phyloP scores from a whole-genome alignment of 2,329 filamentous ascomycete species.

The Clonostachys rosea region DNA sequence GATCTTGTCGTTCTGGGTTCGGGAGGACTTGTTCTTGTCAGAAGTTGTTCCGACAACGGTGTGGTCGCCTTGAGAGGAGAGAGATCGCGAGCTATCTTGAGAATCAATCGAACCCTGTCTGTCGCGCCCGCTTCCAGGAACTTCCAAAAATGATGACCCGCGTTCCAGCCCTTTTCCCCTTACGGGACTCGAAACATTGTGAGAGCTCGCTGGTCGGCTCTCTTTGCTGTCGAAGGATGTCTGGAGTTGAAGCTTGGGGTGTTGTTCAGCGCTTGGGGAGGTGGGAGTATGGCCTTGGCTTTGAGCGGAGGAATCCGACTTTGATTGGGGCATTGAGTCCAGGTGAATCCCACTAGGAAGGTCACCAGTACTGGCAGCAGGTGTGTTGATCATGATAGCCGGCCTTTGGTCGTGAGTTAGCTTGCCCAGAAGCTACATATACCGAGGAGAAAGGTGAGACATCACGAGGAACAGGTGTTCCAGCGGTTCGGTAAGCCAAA shows the following conservation, averaged over 20 bases:
- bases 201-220: conserved; percentile 65
- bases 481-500: too few relatives aligned
- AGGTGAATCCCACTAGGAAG: not conserved
- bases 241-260: conserved; percentile 43
- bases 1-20: conserved; percentile 46
- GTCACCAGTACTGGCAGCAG: conserved; percentile 12
- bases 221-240: conserved; percentile 62
- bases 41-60: conserved; percentile 45
- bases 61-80: conserved; percentile 59
- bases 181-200: conserved; percentile 63
- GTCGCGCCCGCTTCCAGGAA: conserved; percentile 53
- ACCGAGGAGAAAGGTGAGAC: too few relatives aligned
- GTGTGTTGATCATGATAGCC: conserved; percentile 51
- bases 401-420: conserved; percentile 25
- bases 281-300: too few relatives aligned
- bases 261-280: conserved; percentile 2
- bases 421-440: not conserved
- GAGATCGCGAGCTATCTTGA: conserved; percentile 53
- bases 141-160: conserved; percentile 54
- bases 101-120: conserved; percentile 69
- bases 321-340: too few relatives aligned
- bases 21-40: conserved; percentile 28
- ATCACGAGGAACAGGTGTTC: too few relatives aligned
- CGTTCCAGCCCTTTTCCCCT: conserved; percentile 39
- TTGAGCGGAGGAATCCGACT: too few relatives aligned